A percentile compares a stretch with the other conserved stretches of the same genome.
Conservation (phyloP, 2,329 filamentous ascomycete genomes). For the Coniochaeta ligniaria region DNA sequence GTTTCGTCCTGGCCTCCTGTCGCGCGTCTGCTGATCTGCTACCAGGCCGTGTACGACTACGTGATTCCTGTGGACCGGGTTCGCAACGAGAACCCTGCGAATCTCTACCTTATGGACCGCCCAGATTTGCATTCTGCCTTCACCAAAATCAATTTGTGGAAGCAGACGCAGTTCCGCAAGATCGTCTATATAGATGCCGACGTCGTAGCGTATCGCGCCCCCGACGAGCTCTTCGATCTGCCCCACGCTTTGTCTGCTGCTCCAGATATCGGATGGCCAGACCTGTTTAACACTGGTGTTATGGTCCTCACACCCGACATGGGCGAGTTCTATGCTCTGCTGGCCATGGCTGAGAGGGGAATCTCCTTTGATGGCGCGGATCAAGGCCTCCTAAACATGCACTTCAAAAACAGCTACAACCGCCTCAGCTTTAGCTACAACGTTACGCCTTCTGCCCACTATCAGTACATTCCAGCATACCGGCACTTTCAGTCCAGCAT, state of each 20-base stretch:
- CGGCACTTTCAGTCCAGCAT: conserved; percentile 87
- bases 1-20: neutral
- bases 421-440: conserved; percentile 94
- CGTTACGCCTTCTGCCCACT: conserved; percentile 91
- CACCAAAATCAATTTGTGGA: conserved; percentile 95
- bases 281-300: conserved; percentile 96
- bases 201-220: conserved; percentile 80
- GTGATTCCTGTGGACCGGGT: conserved; percentile 79
- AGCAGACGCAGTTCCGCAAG: conserved; percentile 79
- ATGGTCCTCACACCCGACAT: conserved; percentile 85
- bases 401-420: conserved; percentile 79
- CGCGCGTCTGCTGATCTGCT: conserved; percentile 14
- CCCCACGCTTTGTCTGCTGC: conserved; percentile 59
- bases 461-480: conserved; percentile 95
- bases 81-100: conserved; percentile 67
- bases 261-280: conserved; percentile 96
- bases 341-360: conserved; percentile 75
- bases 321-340: conserved; percentile 80
- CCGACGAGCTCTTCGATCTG: conserved; percentile 82
- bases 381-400: conserved; percentile 90
- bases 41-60: conserved; percentile 76
- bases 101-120: conserved; percentile 87
- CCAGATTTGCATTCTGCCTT: conserved; percentile 87
- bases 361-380: conserved; percentile 97
- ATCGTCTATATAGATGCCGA: conserved; percentile 96